These are phyloP conservation scores for Pseudopithomyces maydicus DNA, from an alignment of 2,329 filamentous ascomycete species.

Conservation along the genomic window DNA sequence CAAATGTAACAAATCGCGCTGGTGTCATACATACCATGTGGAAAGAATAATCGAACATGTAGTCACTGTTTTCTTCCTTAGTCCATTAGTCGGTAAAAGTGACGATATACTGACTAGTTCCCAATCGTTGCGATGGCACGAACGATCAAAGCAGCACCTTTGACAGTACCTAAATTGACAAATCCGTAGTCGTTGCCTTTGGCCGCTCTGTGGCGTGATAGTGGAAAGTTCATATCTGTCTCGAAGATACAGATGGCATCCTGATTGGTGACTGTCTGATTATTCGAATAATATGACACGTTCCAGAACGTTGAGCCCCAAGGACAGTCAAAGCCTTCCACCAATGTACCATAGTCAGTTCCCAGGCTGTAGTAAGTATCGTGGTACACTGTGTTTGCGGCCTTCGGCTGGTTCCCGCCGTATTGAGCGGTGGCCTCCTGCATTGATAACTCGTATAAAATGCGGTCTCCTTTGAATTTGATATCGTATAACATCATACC, in stretches of 20 bases:
- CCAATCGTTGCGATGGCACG: conserved; percentile 50
- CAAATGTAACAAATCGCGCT: not conserved
- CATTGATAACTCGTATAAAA: conserved; percentile 62
- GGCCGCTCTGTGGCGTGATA: conserved; percentile 39
- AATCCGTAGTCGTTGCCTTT: conserved; percentile 28
- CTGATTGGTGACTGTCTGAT: conserved; percentile 52
- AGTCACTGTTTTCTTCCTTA: conserved; percentile 28
- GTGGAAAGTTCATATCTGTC: conserved; percentile 34
- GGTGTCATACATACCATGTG: not conserved
- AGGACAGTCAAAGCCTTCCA: conserved; percentile 60
- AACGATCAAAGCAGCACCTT: conserved; percentile 40
- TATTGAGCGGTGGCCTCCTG: conserved; percentile 63
- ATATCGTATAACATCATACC: conserved; percentile 61
- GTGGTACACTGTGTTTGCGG: conserved; percentile 51
- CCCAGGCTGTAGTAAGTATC: conserved; percentile 56
- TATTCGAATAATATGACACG: conserved; percentile 50
- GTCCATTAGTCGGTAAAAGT: not conserved
- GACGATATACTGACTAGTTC: conserved; percentile 38
- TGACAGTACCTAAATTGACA: conserved; percentile 30
- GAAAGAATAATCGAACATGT: conserved; percentile 38
- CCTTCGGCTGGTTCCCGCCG: conserved; percentile 54
- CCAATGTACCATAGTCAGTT: conserved; percentile 43
- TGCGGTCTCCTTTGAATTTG: conserved; percentile 58
- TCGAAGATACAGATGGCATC: conserved; percentile 57
- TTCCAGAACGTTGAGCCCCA: conserved; percentile 57